Base-by-base conservation (phyloP, 1,139 yeast species). In the Debaryomyces nepalensis region DNA sequence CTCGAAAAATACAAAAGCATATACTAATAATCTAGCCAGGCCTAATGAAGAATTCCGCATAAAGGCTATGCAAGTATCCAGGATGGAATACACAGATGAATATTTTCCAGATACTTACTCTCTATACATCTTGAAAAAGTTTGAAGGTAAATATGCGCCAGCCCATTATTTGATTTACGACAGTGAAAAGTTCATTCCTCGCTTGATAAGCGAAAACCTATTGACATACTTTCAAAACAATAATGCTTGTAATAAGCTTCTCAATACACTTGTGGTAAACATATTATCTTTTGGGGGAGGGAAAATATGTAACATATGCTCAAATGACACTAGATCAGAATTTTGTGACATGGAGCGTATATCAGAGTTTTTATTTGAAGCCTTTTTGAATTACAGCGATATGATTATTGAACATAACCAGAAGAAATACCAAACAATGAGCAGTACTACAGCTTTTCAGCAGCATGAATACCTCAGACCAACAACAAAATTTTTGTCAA, bases 361-460 rank as follows among this genome's bases (percentile, higher is more conserved):
- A 5, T 36, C 54, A 7, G 47, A 49, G 1, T 50, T 50, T 44
- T 46, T 57, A 27, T 47, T 33, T 39, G 49, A 46, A 14, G 42
- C 50, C 4, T 51, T 42, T 32, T 16, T 32, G 16, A 33, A 34
- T 3, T 55, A 55, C 39, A 29, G 21, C 5, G 40, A 29, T 16
- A 42, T 47, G 19, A 30, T 48, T 5, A 31, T 34, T 15, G 37
- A 50, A 26, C 40, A 37, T 18, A 47, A 50, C 19, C 39, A 43
- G 5, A 46, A 43, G 21, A 46, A 49, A 29, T 52, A 47, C 33
- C 53, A 48, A 30, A 44, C 60, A 2, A 39, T 52, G 29, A 44
- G 34, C 6, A 48, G 49, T 35, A 39, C 26, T 5, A 30, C 31
- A 32, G 23, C 26, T 14, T 33, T 19, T 5, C 16, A 30, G n/a